Conservation (phyloP, 345 rosid species). For the Leavenworthia alabamica region DNA sequence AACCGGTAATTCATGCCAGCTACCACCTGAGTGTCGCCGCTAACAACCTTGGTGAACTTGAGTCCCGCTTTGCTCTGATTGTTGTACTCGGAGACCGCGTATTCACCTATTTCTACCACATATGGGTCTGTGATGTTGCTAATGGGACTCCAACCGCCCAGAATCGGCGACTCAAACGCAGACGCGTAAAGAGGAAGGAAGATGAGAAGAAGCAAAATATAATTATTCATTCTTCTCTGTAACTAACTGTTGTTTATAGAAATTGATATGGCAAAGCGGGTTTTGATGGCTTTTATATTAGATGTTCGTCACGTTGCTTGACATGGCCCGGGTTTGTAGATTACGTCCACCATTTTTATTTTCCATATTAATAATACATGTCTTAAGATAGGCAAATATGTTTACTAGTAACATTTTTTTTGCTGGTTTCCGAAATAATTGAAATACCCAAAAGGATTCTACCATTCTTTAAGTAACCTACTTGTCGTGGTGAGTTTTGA, state of each 20-base stretch:
- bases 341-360: background rate
- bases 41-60: slow-evolving; percentile 28
- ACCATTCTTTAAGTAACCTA: no score
- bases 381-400: background rate
- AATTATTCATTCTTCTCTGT: background rate
- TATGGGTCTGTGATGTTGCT: slow-evolving; percentile 34
- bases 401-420: no score
- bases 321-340: background rate
- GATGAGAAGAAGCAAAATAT: background rate
- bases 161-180: slow-evolving; percentile 1
- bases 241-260: background rate
- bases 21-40: slow-evolving; percentile 52
- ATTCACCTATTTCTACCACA: slow-evolving; percentile 42
- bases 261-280: background rate
- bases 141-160: slow-evolving; percentile 53
- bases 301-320: background rate
- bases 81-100: slow-evolving; percentile 43
- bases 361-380: background rate
- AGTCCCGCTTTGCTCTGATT: slow-evolving; percentile 7
- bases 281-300: background rate
- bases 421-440: no score
- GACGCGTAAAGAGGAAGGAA: slow-evolving; percentile 9
- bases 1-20: slow-evolving; percentile 48
- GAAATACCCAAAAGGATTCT: no score
- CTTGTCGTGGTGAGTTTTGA: slow-evolving; percentile 14